Percentiles rank a stretch among this genome's conserved stretches.
Evolutionary conservation across 192 early-diverging fungal species (phyloP).

Genomic region (Rhizophagus clarus): DNA sequence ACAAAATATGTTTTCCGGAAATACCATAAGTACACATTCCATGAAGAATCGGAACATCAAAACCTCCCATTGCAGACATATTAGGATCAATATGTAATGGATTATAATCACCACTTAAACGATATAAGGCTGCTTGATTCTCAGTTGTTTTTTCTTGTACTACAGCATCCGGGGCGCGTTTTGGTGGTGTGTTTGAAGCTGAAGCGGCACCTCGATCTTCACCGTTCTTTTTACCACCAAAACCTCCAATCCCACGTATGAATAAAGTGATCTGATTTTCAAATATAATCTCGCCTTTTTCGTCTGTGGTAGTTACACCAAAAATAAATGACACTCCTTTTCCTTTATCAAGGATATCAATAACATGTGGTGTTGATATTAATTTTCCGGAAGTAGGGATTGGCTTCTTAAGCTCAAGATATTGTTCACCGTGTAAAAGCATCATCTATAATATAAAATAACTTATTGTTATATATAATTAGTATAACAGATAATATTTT

Average conservation of each 20-base stretch:
- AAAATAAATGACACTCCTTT: constrained; percentile 84
- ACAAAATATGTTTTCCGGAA: constrained; percentile 87
- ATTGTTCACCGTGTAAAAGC: constrained; percentile 99
- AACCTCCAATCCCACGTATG: constrained; percentile 90
- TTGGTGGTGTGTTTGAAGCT: constrained; percentile 78
- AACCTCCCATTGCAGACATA: constrained; percentile 92
- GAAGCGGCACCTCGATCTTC: constrained; percentile 76
- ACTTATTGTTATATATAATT: background rate
- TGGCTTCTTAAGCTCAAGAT: constrained; percentile 81
- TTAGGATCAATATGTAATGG: constrained; percentile 97
- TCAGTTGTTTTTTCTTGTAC: constrained; percentile 84
- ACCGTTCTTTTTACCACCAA: constrained; percentile 78
- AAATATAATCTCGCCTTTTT: constrained; percentile 71
- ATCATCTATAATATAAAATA: constrained; percentile 75
- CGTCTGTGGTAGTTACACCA: constrained; percentile 82
- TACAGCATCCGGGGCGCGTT: constrained; percentile 83
- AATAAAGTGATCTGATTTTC: constrained; percentile 92
- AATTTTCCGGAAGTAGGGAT: constrained; percentile 86
- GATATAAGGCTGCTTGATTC: constrained; percentile 95
- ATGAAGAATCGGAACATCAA: constrained; percentile 96
- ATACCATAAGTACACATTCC: constrained; percentile 94
- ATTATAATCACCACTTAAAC: constrained; percentile 93
- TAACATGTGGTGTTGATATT: constrained; percentile 70
- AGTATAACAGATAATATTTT: background rate
- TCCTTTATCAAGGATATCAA: constrained; percentile 98